Base-by-base conservation (phyloP, 2,329 filamentous ascomycete genomes). In the Graphilbum fragrans region DNA sequence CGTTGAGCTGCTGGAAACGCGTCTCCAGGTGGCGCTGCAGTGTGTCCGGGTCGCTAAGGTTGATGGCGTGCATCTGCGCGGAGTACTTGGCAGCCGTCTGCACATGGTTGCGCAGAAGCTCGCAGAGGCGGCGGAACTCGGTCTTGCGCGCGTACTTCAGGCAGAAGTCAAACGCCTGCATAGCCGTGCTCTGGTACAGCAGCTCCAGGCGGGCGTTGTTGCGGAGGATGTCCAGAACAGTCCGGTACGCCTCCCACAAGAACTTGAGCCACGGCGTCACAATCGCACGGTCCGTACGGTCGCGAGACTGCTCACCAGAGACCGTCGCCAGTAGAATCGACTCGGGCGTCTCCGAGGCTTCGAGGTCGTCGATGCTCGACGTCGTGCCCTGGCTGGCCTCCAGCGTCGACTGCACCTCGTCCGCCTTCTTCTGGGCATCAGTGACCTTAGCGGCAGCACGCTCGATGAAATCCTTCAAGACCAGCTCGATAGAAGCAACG, bases 201-300 rank as follows among this genome's bases (percentile, higher is more conserved):
- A 94, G 79, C 70, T 98, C 92, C 43, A 98, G 77, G 45, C 92
- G 82, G 44, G 92, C 90, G 70, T 98, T 98, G 74, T 98, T 98
- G 70, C 94, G 88, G 57, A 98, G 80, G 56, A 98, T 98, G 57
- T 98, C 92, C 56, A 98, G 76, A 33, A 98, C 92, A 31, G 92
- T 98, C 48, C 92, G 84, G 70, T 98, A 98, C 16, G 92, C 94
- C 72, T 98, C 92, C 92, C 92, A 98, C 48, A 98, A 72, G 60
- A 98, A 98, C 70, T 98, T 98, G 57, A 98, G 77, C 92, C 92
- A 98, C 45, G 92, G 92, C 22, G 92, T 98, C 46, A 98, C 92
- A 55, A 98, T 93, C 58, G 92, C 92, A 55, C 92, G 82, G 69
- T 98, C 92, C 54, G 92, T 98, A 52, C 92, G 85, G 66, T 98